Evolutionary conservation across 202 grass and related monocot genomes (phyloP), one percentile per base, ranked within the genome.

Genomic region (Dendrocalamus latiflorus): DNA sequence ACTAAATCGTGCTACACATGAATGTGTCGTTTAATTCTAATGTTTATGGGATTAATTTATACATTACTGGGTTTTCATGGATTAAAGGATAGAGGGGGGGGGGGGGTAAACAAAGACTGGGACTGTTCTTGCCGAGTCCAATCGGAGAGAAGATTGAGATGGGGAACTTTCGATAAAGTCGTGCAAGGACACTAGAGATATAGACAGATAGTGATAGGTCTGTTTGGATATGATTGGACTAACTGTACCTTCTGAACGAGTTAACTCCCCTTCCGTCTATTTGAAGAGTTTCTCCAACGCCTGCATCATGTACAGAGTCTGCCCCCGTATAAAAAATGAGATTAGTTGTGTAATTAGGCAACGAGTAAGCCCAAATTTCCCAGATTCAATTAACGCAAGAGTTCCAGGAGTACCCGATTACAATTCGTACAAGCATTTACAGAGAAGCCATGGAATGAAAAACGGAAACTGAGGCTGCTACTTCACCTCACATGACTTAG

Each of bases 131-230:
- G 24, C 33, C 28, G 6, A 2, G 50, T 48, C 51, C 72, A 69
- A 81, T 41, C 42, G 51, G 51, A 69, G 25, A 49, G 41, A 59
- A 14, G 76, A 88, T 66, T 22, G 74, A 36, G 75, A 80, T 25
- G 33, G 51, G 8, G 42, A 80, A 45, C 30, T 54, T 88, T 50
- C 58, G 75, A 79, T 75, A 79, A 71, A 83, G 65, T 78, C 42
- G 70, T 20, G 45, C 79, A 24, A 68, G 45, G 55, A 56, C 42
- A 62, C n/a, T 38, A 48, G 25, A 66, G 65, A 78, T 48, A 28
- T 17, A 37, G 49, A 59, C 49, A 22, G 54, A 78, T 0, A 9
- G 28, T 2, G 80, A 88, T 22, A 74, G 74, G 16, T 42, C 13
- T 60, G 15, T 20, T 13, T 71, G 48, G 57, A n/a, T 66, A 83